phyloP scores from a whole-genome alignment of 495 filamentous ascomycete genomes.

The Penicillium maclennaniae region DNA sequence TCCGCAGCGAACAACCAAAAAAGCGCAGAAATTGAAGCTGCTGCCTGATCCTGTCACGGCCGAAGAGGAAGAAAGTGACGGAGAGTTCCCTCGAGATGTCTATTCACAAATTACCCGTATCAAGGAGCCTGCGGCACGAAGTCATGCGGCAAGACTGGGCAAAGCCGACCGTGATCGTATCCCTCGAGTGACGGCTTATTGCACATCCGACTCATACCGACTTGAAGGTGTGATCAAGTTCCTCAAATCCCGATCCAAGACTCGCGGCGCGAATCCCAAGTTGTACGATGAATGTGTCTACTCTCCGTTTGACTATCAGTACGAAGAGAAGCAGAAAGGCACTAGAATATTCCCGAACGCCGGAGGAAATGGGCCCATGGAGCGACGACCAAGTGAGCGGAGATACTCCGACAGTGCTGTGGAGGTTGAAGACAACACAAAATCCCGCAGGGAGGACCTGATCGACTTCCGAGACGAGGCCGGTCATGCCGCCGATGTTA shows the following conservation, averaged over 20 bases:
- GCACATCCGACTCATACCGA: constrained; percentile 85
- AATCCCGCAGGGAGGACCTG: constrained; percentile 48
- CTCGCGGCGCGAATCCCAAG: constrained; percentile 77
- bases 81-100: constrained; percentile 90
- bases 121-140: constrained; percentile 88
- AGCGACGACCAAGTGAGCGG: constrained; percentile 49
- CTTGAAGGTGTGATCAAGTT: constrained; percentile 84
- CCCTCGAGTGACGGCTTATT: constrained; percentile 92
- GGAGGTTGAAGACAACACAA: constrained; percentile 51
- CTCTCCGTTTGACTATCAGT: constrained; percentile 77
- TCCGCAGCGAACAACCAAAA: constrained; percentile 91
- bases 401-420: constrained; percentile 62
- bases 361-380: constrained; percentile 28
- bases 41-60: constrained; percentile 83
- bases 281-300: constrained; percentile 96
- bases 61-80: constrained; percentile 66
- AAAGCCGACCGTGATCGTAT: constrained; percentile 87
- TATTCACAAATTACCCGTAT: constrained; percentile 94
- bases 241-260: constrained; percentile 73
- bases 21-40: constrained; percentile 91
- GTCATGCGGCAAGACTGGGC: constrained; percentile 88
- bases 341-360: constrained; percentile 17
- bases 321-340: constrained; percentile 39
- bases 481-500: constrained; percentile 24
- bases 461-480: constrained; percentile 48